These are phyloP conservation scores for Elsinoe ampelina DNA, from an alignment of 2,329 filamentous ascomycete species.

Conservation along the genomic window DNA sequence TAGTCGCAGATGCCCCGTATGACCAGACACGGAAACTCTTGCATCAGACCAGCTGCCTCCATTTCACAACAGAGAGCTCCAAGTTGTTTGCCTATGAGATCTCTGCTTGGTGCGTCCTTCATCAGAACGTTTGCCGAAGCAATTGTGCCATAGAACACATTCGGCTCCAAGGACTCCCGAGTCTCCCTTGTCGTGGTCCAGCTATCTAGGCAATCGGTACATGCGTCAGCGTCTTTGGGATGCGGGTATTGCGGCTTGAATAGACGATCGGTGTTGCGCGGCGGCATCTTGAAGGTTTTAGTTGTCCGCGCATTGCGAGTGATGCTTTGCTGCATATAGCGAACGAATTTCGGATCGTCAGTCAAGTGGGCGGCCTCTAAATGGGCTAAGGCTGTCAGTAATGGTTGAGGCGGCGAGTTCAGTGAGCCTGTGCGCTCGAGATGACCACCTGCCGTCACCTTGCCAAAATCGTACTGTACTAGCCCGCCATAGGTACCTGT, in stretches of 20 bases:
- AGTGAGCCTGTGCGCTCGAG: conserved; percentile 19
- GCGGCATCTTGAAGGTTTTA: not conserved
- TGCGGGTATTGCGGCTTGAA: not conserved
- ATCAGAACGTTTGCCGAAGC: conserved; percentile 30
- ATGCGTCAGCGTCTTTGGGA: not conserved
- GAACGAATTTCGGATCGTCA: not conserved
- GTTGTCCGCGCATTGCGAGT: not conserved
- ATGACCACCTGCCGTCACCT: conserved; percentile 8
- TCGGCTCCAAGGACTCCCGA: conserved; percentile 14
- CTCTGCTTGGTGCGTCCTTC: conserved; percentile 11
- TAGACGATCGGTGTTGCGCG: not conserved
- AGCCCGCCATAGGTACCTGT: conserved; percentile 17
- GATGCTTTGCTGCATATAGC: not conserved
- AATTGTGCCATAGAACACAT: conserved; percentile 31
- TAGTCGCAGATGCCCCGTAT: conserved; percentile 23
- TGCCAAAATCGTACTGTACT: conserved; percentile 22
- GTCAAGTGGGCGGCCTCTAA: not conserved
- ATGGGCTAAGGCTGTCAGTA: not conserved
- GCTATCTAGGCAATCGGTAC: not conserved
- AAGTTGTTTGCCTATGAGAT: conserved; percentile 15
- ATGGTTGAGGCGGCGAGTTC: conserved; percentile 14
- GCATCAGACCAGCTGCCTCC: conserved; percentile 1
- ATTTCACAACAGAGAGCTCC: conserved; percentile 16
- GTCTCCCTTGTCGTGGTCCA: not conserved
- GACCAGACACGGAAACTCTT: conserved; percentile 19